A percentile compares a stretch with the other conserved stretches of the same genome.
Conservation (phyloP, 495 filamentous ascomycete species). For the Cercophora sp. region DNA sequence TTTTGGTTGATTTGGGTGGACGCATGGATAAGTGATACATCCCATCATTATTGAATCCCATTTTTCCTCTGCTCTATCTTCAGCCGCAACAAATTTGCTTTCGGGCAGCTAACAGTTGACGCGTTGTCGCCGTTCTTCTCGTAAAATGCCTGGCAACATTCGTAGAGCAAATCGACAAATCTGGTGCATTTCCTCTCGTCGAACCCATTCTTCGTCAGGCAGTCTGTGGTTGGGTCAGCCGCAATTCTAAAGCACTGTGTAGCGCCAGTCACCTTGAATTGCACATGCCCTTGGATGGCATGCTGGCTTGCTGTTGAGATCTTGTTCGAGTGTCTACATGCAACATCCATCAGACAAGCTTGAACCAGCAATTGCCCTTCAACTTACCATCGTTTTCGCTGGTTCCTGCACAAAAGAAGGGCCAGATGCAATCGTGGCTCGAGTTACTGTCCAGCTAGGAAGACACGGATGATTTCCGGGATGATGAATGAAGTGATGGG, state of each 20-base stretch:
- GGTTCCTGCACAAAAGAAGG: too few relatives aligned
- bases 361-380: too few relatives aligned
- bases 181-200: constrained; percentile 78
- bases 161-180: constrained; percentile 87
- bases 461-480: too few relatives aligned
- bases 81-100: constrained; percentile 68
- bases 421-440: too few relatives aligned
- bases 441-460: too few relatives aligned
- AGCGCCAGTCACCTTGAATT: constrained; percentile 66
- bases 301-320: constrained; percentile 69
- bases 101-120: constrained; percentile 78
- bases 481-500: too few relatives aligned
- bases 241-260: not conserved
- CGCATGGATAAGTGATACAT: constrained; percentile 44
- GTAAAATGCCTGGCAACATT: constrained; percentile 92
- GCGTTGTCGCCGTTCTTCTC: constrained; percentile 71
- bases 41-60: constrained; percentile 16
- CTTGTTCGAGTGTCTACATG: constrained; percentile 49
- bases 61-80: constrained; percentile 79
- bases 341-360: too few relatives aligned
- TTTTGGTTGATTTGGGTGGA: constrained; percentile 40
- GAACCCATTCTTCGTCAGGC: constrained; percentile 78
- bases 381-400: too few relatives aligned
- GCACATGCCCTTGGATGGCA: constrained; percentile 90
- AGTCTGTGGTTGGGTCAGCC: constrained; percentile 49